Evolutionary conservation across 208 protist genomes (phyloP), one percentile per base, ranked within the genome.

Genomic region (Wallacemonas collosoma): DNA sequence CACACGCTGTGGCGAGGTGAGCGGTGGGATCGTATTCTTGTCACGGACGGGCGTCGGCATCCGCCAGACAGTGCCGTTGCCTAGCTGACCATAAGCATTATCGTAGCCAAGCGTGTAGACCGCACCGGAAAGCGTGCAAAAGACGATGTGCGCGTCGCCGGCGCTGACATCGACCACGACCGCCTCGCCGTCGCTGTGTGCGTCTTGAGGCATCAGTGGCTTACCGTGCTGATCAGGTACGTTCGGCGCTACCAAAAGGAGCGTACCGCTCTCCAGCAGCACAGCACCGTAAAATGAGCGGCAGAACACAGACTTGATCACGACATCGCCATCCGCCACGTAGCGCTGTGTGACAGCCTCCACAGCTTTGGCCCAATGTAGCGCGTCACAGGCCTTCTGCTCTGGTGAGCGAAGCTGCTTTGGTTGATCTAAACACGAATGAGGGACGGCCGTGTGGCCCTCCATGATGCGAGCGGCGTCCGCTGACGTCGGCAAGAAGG

Each of bases 11-110:
- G 77, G 77, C 3, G 57, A 2, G 43, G 72, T 74, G 40, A 83
- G 58, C 38, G 71, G 64, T 7, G 68, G 75, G 9, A 47, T 47
- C 14, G 38, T 53, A 35, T 38, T 35, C 9, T 35, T 3, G 17
- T 47, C 35, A 50, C 41, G 36, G 38, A n/a, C 54, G 15, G 50
- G 41, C 6, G 70, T 36, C 56, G 9, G 58, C 62, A 14, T 70
- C 9, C 40, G 38, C 89, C 91, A 96, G 41, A 96, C 80, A 2
- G 79, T 86, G 40, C 87, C 91, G 71, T 94, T 88, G 17, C 91
- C 91, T 38, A 96, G 82, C 79, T 96, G 91, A 9, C 91, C 91
- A 72, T 92, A 85, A 15, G 66, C 78, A 66, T 96, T 96, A 68
- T 83, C 76, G 70, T 83, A 94, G 58, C 91, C 88, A 61, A 87